Conservation (phyloP, 2,329 filamentous ascomycete genomes). For the Chaetomiaceae sp. region DNA sequence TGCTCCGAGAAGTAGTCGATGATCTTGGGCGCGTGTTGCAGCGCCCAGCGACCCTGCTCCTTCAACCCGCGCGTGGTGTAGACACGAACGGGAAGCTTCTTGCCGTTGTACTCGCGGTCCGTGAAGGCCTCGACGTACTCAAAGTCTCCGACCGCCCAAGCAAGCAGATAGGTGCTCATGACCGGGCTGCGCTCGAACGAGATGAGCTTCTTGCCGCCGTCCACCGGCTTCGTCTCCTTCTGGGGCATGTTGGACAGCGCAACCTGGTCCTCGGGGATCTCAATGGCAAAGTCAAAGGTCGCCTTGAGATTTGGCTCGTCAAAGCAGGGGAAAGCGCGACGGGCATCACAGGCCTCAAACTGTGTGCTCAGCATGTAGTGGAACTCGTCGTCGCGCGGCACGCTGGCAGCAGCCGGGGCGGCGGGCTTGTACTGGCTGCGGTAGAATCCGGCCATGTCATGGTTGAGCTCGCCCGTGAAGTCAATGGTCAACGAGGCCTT, state of each 20-base stretch:
- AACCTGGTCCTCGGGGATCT: constrained; percentile 81
- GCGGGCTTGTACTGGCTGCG: constrained; percentile 76
- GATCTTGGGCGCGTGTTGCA: constrained; percentile 86
- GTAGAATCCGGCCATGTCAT: constrained; percentile 98
- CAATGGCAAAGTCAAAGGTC: constrained; percentile 89
- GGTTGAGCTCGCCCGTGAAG: constrained; percentile 77
- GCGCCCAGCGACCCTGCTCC: constrained; percentile 81
- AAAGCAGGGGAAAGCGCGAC: constrained; percentile 94
- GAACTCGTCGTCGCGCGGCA: constrained; percentile 65
- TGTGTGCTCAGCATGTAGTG: constrained; percentile 88
- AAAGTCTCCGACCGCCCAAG: constrained; percentile 95
- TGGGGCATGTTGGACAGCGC: constrained; percentile 95
- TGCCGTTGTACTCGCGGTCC: constrained; percentile 83
- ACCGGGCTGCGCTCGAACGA: constrained; percentile 78
- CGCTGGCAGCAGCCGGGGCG: constrained; percentile 65
- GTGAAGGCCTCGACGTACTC: constrained; percentile 94
- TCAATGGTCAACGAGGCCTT: constrained; percentile 56
- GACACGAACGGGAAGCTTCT: constrained; percentile 85
- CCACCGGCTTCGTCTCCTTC: constrained; percentile 58
- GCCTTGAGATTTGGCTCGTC: constrained; percentile 97
- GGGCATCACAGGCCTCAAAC: constrained; percentile 94
- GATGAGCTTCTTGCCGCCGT: constrained; percentile 65
- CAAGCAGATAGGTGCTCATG: constrained; percentile 88
- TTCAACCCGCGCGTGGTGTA: constrained; percentile 95
- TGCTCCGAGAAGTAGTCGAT: constrained; percentile 97